phyloP scores from a whole-genome alignment of 768 basidiomycete genomes.

The Lactifluus volemus region DNA sequence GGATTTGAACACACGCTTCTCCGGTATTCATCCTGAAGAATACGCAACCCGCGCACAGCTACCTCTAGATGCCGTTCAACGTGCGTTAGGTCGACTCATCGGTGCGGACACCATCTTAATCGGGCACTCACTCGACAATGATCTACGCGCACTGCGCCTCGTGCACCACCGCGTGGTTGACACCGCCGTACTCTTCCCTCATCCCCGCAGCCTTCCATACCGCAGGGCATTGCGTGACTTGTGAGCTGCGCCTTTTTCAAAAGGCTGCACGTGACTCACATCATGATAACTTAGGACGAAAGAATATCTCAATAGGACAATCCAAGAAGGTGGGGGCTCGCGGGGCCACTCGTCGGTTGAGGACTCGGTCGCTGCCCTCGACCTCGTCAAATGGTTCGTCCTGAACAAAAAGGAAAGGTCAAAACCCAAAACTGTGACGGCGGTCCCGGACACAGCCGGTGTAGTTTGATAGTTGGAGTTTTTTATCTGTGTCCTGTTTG shows the following conservation, averaged over 20 bases:
- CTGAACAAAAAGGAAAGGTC: slow-evolving; percentile 44
- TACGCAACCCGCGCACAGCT: slow-evolving; percentile 50
- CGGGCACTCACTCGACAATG: slow-evolving; percentile 90
- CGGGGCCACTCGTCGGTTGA: slow-evolving; percentile 86
- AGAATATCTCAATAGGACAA: slow-evolving; percentile 70
- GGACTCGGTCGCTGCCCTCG: slow-evolving; percentile 82
- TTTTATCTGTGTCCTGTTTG: neutral
- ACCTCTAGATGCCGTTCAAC: slow-evolving; percentile 56
- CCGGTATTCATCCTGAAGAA: slow-evolving; percentile 59
- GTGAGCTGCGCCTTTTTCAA: slow-evolving; percentile 32
- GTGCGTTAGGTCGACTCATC: slow-evolving; percentile 61
- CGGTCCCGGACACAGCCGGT: neutral
- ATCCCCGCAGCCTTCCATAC: slow-evolving; percentile 66
- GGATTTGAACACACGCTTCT: slow-evolving; percentile 89
- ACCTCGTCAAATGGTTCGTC: slow-evolving; percentile 79
- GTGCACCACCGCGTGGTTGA: slow-evolving; percentile 82
- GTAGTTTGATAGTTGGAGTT: neutral
- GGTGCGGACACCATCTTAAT: slow-evolving; percentile 78
- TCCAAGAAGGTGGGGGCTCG: slow-evolving; percentile 70
- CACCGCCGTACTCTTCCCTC: slow-evolving; percentile 82
- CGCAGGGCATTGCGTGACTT: slow-evolving; percentile 74
- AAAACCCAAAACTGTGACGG: neutral
- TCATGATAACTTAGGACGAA: slow-evolving; percentile 46
- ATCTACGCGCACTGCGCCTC: slow-evolving; percentile 82
- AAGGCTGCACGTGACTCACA: neutral